Conservation (phyloP, 2,329 filamentous ascomycete genomes). For the Ophiostoma sp. region DNA sequence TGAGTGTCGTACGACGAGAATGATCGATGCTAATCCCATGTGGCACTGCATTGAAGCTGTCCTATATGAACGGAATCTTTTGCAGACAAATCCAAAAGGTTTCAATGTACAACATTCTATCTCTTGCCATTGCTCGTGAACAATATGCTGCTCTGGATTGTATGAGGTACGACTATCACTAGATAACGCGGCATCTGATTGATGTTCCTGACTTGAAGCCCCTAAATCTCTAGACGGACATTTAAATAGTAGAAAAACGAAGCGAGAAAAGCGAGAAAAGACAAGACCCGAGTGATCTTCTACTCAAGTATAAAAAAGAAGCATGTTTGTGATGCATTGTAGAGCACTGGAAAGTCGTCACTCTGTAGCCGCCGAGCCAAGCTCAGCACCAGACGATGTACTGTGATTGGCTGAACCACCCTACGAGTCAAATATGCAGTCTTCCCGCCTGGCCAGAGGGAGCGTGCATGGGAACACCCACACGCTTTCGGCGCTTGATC, state of each 20-base stretch:
- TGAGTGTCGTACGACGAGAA: too few species aligned
- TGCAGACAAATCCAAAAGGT: too few species aligned
- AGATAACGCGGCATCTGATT: not conserved
- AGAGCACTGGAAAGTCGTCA: not conserved
- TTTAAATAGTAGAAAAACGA: not conserved
- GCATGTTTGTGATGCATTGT: not conserved
- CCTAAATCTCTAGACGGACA: not conserved
- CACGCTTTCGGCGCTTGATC: constrained; percentile 12
- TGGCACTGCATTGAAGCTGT: too few species aligned
- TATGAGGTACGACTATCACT: not conserved
- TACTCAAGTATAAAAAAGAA: not conserved
- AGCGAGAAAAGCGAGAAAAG: too few species aligned
- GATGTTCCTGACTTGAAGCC: not conserved
- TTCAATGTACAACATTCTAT: too few species aligned
- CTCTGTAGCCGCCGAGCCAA: constrained; percentile 20
- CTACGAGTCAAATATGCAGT: not conserved
- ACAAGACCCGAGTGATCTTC: not conserved
- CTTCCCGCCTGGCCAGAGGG: constrained; percentile 1
- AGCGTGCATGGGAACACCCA: not conserved
- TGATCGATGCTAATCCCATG: too few species aligned
- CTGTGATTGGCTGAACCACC: constrained; percentile 17
- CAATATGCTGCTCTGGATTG: too few species aligned
- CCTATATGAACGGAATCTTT: too few species aligned
- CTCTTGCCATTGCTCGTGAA: too few species aligned
- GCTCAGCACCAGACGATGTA: constrained; percentile 15